Evolutionary conservation across 345 rosid genomes (phyloP), one percentile per base, ranked within the genome.

Genomic region (Hypericum perforatum): DNA sequence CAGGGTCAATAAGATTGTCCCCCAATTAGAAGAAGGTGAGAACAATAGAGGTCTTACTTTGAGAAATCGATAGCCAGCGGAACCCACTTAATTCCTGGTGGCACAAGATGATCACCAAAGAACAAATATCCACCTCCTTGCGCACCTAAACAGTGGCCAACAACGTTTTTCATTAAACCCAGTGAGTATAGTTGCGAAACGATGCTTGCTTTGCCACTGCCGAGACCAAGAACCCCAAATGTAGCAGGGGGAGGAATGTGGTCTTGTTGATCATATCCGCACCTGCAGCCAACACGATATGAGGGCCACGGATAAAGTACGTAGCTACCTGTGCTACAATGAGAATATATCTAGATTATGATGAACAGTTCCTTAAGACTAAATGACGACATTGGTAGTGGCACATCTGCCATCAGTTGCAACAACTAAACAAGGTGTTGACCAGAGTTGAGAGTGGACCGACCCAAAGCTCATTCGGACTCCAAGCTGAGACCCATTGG

Each of bases 161-260:
- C 29, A 14, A 92, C 78, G 60, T 92, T 82, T 57, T 64, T 68
- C 6, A 74, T 70, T 41, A 81, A 16, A 9, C 79, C 77, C 56
- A 58, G 58, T 49, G 54, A 46, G 11, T 56, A 57, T 36, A 92
- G 73, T 71, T 92, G 98, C 0, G 88, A 63, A 42, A 77, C 45
- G 29, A 92, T 69, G 83, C 96, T 65, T 49, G 71, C 68, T 74
- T 92, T 69, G 37, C 96, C 85, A 42, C 63, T 66, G 37, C 96
- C 86, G 37, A 92, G 95, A 37, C 94, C 98, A 39, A 92, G 79
- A 58, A 92, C 78, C 49, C 96, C 98, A 0, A 76, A 69, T 6
- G 83, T 82, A 15, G 84, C 60, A 63, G 90, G 82, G 15, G 90
- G 82, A 60, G 81, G 29, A 43, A 64, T 70, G 16, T 72, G 69